These are phyloP conservation scores for Heimioporus retisporus DNA, from an alignment of 1,284 basidiomycete species.

Conservation along the genomic window DNA sequence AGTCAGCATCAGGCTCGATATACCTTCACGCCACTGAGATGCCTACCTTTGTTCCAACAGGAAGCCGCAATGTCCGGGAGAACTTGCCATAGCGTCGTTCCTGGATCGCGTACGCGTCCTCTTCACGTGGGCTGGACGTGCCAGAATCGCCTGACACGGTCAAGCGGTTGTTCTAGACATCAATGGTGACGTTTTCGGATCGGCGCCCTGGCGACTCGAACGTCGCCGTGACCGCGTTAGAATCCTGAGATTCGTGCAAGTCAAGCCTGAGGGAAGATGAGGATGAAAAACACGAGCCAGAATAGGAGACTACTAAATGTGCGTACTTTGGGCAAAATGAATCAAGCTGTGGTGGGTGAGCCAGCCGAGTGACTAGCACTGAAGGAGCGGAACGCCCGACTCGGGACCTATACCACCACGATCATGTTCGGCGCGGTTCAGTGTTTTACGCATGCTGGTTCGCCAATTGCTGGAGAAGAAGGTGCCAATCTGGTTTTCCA, in stretches of 20 bases:
- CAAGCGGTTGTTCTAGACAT: conserved; percentile 52
- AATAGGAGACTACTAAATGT: too few species aligned
- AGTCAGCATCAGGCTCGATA: neutral
- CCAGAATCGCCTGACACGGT: conserved; percentile 52
- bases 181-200: conserved; percentile 51
- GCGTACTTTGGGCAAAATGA: too few species aligned
- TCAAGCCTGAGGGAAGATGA: conserved; percentile 48
- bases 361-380: too few species aligned
- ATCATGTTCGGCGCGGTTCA: too few species aligned
- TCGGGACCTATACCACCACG: too few species aligned
- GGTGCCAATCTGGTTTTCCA: too few species aligned
- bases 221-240: conserved; percentile 52
- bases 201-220: conserved; percentile 58
- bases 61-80: conserved; percentile 7
- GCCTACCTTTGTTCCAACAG: conserved; percentile 5
- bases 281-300: too few species aligned
- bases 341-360: too few species aligned
- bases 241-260: conserved; percentile 49
- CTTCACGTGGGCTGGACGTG: neutral
- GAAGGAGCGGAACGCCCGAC: too few species aligned
- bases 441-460: too few species aligned
- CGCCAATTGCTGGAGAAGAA: too few species aligned
- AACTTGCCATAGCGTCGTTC: conserved; percentile 15
- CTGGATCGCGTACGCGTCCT: neutral
- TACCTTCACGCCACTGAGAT: too few species aligned